phyloP scores from a whole-genome alignment of 176 grass and related monocot genomes.

The Typha latifolia region DNA sequence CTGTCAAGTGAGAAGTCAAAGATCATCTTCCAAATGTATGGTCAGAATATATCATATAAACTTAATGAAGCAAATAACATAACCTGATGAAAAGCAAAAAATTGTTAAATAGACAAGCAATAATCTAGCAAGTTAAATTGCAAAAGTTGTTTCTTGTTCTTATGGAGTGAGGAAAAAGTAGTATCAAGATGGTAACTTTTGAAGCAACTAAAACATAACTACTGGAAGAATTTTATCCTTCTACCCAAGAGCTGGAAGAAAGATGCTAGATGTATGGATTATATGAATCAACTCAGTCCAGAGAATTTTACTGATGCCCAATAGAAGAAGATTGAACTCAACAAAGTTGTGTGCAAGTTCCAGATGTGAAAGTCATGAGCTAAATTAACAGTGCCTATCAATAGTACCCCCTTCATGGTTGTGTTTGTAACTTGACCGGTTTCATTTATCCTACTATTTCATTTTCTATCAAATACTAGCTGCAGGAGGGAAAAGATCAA shows the following conservation, averaged over 20 bases:
- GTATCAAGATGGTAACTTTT: not conserved
- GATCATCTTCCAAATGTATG: not conserved
- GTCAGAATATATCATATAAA: too few relatives aligned
- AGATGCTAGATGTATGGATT: too few relatives aligned
- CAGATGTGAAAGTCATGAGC: too few relatives aligned
- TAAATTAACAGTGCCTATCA: too few relatives aligned
- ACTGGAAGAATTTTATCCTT: not conserved
- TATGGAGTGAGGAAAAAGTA: not conserved
- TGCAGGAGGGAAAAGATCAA: not conserved
- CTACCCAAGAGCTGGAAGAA: not conserved
- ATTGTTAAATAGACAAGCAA: not conserved
- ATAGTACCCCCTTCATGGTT: too few relatives aligned
- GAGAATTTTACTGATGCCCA: not conserved
- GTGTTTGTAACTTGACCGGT: not conserved
- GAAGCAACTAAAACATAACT: not conserved
- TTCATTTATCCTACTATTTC: not conserved
- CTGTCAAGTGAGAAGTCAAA: conserved; percentile 21
- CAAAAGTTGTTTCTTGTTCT: not conserved
- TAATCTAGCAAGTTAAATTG: not conserved
- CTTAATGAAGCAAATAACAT: too few relatives aligned
- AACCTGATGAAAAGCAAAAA: not conserved
- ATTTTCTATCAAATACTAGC: not conserved
- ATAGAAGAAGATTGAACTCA: too few relatives aligned
- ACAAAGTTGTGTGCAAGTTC: too few relatives aligned
- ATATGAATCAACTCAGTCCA: not conserved